Base-by-base conservation (phyloP, 129 eudicot genomes). In the Logfia minima region DNA sequence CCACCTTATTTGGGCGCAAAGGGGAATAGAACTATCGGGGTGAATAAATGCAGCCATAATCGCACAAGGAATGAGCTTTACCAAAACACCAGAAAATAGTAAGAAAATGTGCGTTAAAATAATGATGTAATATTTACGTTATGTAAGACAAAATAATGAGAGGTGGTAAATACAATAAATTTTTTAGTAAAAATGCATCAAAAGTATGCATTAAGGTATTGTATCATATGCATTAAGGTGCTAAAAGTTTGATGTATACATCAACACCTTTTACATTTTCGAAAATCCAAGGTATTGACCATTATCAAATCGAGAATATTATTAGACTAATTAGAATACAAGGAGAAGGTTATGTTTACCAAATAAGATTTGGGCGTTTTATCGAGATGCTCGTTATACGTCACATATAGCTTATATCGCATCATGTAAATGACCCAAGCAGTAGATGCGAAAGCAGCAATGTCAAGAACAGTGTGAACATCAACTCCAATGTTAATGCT, bases 341-440 rank as follows among this genome's bases (percentile, higher is more conserved):
- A 32, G 37, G 21, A 64, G 29, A 64, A 1, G 41, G 35, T n/a
- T 28, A 68, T 37, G 9, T 26, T 74, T 86, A 90, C 96, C 91
- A 86, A 73, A 84, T 85, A 90, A 68, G 72, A 77, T 28, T 86
- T 64, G 29, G 87, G 87, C 45, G 86, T 84, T 60, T 82, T 88
- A 78, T 92, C 98, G 5, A 86, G 86, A 70, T 90, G 88, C 14
- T 70, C 71, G 31, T 84, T 82, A 83, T 92, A 92, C 24, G 92
- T 70, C 26, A 84, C 69, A 37, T 81, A 89, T 60, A 92, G 16
- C 77, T 88, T 90, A 75, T 77, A 81, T 22, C 89, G 83, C 64
- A 92, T 92, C 98, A 92, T 90, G 83, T 92, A 92, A 21, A 92
- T 85, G 14, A 90, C 96, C 98, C 92, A 92, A 53, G 60, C 37